These are phyloP conservation scores for Penicillium sp. DNA, from an alignment of 2,329 filamentous ascomycete species.

Conservation along the genomic window DNA sequence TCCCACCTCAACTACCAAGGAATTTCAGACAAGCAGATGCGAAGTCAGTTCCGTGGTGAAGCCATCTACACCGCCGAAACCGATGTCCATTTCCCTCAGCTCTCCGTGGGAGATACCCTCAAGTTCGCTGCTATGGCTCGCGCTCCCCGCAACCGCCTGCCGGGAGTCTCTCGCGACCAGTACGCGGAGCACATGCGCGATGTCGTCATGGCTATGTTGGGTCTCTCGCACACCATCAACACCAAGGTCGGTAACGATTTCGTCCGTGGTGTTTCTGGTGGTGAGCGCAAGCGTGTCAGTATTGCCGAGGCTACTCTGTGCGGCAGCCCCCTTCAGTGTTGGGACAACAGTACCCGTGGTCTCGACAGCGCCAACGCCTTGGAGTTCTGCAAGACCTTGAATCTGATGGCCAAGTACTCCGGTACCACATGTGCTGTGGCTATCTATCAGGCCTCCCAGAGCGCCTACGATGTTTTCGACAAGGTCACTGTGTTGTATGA, in stretches of 20 bases:
- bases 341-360: slow-evolving; percentile 51
- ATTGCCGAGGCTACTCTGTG: slow-evolving; percentile 55
- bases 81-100: slow-evolving; percentile 75
- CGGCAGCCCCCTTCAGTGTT: slow-evolving; percentile 47
- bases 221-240: slow-evolving; percentile 50
- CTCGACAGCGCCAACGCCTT: slow-evolving; percentile 55
- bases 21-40: slow-evolving; percentile 57
- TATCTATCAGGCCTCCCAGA: slow-evolving; percentile 53
- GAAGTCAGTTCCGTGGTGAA: slow-evolving; percentile 72
- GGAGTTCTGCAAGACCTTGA: slow-evolving; percentile 54
- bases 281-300: slow-evolving; percentile 58
- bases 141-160: slow-evolving; percentile 44
- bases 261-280: slow-evolving; percentile 60
- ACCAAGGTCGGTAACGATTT: slow-evolving; percentile 53
- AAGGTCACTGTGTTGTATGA: slow-evolving; percentile 71
- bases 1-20: slow-evolving; percentile 78
- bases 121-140: slow-evolving; percentile 69
- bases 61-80: slow-evolving; percentile 84
- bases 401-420: slow-evolving; percentile 49
- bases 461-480: slow-evolving; percentile 60
- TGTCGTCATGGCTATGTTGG: slow-evolving; percentile 46
- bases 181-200: slow-evolving; percentile 45
- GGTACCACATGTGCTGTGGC: slow-evolving; percentile 53
- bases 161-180: slow-evolving; percentile 42
- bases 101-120: slow-evolving; percentile 74